Percentiles rank a stretch among this genome's conserved stretches.
Conservation (phyloP, 768 basidiomycete species). For the Plicaturopsis crispa region DNA sequence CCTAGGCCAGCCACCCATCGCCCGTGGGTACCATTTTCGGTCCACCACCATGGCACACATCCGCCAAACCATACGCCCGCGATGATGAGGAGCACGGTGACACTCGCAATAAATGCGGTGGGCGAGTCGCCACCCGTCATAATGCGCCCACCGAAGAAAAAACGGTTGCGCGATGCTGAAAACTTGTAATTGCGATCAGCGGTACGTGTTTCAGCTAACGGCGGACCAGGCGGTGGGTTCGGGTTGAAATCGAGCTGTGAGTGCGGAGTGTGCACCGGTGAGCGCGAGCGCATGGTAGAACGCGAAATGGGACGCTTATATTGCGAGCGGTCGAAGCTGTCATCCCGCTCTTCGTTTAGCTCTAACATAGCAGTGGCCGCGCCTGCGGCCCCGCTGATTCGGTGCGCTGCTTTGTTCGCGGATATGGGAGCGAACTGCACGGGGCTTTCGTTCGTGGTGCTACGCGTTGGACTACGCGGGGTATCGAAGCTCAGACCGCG, state of each 20-base stretch:
- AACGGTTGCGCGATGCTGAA: slow-evolving; percentile 69
- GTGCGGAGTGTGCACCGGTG: background rate
- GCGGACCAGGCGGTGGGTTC: background rate
- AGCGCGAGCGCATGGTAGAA: background rate
- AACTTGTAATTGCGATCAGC: slow-evolving; percentile 49
- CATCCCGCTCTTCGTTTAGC: background rate
- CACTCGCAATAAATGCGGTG: slow-evolving; percentile 66
- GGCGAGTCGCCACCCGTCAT: slow-evolving; percentile 84
- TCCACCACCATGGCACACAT: slow-evolving; percentile 88
- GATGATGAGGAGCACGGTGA: slow-evolving; percentile 56
- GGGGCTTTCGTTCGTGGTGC: slow-evolving; percentile 2
- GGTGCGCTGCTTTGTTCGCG: background rate
- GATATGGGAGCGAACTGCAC: background rate
- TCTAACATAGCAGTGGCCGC: background rate
- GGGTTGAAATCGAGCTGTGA: background rate
- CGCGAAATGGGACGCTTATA: too few relatives aligned
- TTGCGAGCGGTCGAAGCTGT: background rate
- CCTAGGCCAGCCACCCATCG: slow-evolving; percentile 46
- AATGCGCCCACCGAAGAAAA: slow-evolving; percentile 64
- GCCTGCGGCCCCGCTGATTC: background rate
- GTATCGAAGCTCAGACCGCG: slow-evolving; percentile 49
- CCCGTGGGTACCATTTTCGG: slow-evolving; percentile 61
- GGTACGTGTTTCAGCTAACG: slow-evolving; percentile 13
- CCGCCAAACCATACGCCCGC: slow-evolving; percentile 83
- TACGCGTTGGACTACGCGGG: slow-evolving; percentile 23